Conservation (phyloP, 108 stramenopile species). For the Heterococcus sp. region DNA sequence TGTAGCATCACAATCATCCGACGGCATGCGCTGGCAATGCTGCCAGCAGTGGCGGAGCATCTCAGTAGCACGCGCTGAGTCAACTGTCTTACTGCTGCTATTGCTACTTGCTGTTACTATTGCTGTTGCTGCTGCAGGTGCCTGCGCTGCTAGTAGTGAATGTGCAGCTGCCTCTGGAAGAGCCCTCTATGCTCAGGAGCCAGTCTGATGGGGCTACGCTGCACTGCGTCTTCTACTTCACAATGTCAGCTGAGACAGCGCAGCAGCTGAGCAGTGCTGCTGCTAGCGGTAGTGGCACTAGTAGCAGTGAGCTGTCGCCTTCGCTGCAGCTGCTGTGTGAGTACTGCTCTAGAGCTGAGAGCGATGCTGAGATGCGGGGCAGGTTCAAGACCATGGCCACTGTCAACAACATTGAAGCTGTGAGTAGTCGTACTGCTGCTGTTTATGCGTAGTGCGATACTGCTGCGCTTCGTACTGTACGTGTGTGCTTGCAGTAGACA, state of each 20-base stretch:
- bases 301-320: neutral
- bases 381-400: constrained; percentile 27
- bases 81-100: too few species aligned
- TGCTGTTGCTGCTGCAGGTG: constrained; percentile 3
- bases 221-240: constrained; percentile 40
- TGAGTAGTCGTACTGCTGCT: neutral
- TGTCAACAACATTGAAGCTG: constrained; percentile 22
- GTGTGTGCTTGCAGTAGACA: neutral
- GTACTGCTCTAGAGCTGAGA: constrained; percentile 1
- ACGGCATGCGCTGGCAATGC: too few species aligned
- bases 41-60: too few species aligned
- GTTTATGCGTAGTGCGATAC: neutral
- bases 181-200: constrained; percentile 1
- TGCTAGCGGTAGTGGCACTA: neutral
- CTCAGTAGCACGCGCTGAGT: too few species aligned
- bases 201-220: constrained; percentile 17
- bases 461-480: neutral
- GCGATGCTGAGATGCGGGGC: constrained; percentile 5
- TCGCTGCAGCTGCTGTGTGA: constrained; percentile 19
- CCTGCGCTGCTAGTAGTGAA: constrained; percentile 40
- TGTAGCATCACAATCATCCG: too few species aligned
- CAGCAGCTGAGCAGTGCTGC: neutral
- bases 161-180: constrained; percentile 36
- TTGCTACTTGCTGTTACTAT: neutral
- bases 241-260: constrained; percentile 24